A percentile compares a stretch with the other conserved stretches of the same genome.
phyloP scores from a whole-genome alignment of 441 rosid species.

The Bruguiera hainesii region DNA sequence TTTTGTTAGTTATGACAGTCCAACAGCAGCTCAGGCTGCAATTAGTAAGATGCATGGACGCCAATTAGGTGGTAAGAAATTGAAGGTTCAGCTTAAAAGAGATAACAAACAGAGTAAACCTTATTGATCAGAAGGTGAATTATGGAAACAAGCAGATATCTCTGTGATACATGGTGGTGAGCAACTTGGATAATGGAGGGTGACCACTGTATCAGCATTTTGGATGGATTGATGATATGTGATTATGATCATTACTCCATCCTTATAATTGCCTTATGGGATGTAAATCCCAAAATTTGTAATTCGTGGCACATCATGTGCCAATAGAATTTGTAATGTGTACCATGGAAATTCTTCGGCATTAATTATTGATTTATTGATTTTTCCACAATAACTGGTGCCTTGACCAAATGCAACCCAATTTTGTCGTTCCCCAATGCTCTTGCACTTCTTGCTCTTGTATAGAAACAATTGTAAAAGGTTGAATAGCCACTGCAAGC shows the following conservation, averaged over 20 bases:
- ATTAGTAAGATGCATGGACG: conserved; percentile 82
- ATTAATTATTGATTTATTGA: conserved; percentile 72
- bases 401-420: not conserved
- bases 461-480: conserved; percentile 1
- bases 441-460: not conserved
- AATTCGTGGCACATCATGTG: conserved; percentile 58
- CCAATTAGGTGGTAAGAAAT: conserved; percentile 93
- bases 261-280: conserved; percentile 56
- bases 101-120: conserved; percentile 84
- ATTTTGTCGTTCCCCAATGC: not conserved
- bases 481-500: not conserved
- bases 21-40: conserved; percentile 78
- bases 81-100: conserved; percentile 98
- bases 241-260: conserved; percentile 34
- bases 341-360: conserved; percentile 65
- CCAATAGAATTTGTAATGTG: conserved; percentile 72
- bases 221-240: conserved; percentile 41
- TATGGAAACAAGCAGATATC: conserved; percentile 39
- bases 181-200: conserved; percentile 42
- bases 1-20: conserved; percentile 89
- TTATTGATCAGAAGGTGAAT: conserved; percentile 51
- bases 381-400: conserved; percentile 31
- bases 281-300: conserved; percentile 54
- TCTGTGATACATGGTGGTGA: conserved; percentile 35
- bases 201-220: conserved; percentile 40